A percentile compares a stretch with the other conserved stretches of the same genome.
phyloP scores from a whole-genome alignment of 2,329 filamentous ascomycete species.

The Colletotrichum salicis region DNA sequence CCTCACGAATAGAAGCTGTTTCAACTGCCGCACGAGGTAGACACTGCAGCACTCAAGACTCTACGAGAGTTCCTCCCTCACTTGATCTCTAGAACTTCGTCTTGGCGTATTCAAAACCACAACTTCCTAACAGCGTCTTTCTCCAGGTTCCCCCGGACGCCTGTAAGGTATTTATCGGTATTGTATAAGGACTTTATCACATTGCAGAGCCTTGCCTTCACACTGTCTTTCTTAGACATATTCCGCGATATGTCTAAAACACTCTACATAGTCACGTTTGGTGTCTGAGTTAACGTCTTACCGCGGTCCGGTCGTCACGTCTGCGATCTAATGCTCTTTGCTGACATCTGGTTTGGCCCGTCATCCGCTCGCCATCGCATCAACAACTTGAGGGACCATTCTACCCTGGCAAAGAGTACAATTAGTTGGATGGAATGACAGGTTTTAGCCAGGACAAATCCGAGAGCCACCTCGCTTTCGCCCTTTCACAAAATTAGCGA shows the following conservation, averaged over 20 bases:
- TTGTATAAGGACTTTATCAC: neutral
- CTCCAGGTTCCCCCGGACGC: neutral
- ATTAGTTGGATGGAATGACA: neutral
- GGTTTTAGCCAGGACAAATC: neutral
- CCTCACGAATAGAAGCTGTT: neutral
- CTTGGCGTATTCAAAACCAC: neutral
- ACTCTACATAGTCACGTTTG: neutral
- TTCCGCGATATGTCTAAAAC: neutral
- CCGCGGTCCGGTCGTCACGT: neutral
- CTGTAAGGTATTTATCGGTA: neutral
- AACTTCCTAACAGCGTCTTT: neutral
- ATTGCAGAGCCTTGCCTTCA: neutral
- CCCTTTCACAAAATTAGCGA: neutral
- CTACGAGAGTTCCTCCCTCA: neutral
- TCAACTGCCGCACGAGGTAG: neutral
- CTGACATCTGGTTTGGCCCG: conserved; percentile 11
- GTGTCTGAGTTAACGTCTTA: neutral
- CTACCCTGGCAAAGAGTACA: neutral
- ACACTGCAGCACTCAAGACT: neutral
- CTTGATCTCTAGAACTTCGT: neutral
- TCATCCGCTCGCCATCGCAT: conserved; percentile 19
- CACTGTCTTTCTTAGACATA: neutral
- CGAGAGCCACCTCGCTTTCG: neutral
- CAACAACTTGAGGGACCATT: neutral
- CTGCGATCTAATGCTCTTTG: neutral